These are phyloP conservation scores for Pholiota microspora DNA, from an alignment of 768 basidiomycete genomes.

Conservation along the genomic window DNA sequence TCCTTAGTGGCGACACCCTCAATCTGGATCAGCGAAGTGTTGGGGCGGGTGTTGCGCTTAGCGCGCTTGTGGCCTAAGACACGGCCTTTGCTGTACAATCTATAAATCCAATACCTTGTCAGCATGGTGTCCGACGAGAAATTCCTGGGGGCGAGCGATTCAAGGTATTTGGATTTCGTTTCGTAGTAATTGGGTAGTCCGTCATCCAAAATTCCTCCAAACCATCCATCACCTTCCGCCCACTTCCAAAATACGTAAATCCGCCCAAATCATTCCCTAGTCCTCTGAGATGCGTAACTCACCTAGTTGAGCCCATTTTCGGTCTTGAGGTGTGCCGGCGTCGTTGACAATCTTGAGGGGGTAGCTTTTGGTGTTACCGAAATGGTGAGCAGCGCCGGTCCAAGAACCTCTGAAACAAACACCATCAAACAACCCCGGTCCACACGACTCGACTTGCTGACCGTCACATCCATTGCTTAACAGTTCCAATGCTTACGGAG, in stretches of 20 bases:
- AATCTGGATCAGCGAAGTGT: slow-evolving; percentile 95
- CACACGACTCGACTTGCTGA: background rate
- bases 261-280: slow-evolving; percentile 18
- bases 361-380: slow-evolving; percentile 26
- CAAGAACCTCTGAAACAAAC: slow-evolving; percentile 30
- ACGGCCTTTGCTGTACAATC: slow-evolving; percentile 96
- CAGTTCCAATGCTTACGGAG: background rate
- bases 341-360: slow-evolving; percentile 43
- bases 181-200: slow-evolving; percentile 16
- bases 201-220: slow-evolving; percentile 23
- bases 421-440: slow-evolving; percentile 22
- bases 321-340: slow-evolving; percentile 46
- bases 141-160: background rate
- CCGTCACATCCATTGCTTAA: background rate
- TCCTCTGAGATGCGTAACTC: slow-evolving; percentile 33
- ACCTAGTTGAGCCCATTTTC: slow-evolving; percentile 82
- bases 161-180: background rate
- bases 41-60: slow-evolving; percentile 94
- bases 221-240: slow-evolving; percentile 46
- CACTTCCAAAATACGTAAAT: slow-evolving; percentile 14
- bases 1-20: slow-evolving; percentile 93
- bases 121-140: slow-evolving; percentile 7
- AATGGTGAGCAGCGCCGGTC: slow-evolving; percentile 21
- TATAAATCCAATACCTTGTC: slow-evolving; percentile 28
- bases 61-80: slow-evolving; percentile 98